Base-by-base conservation (phyloP, 2,329 filamentous ascomycete species). In the Cordyceps cateniannulata region DNA sequence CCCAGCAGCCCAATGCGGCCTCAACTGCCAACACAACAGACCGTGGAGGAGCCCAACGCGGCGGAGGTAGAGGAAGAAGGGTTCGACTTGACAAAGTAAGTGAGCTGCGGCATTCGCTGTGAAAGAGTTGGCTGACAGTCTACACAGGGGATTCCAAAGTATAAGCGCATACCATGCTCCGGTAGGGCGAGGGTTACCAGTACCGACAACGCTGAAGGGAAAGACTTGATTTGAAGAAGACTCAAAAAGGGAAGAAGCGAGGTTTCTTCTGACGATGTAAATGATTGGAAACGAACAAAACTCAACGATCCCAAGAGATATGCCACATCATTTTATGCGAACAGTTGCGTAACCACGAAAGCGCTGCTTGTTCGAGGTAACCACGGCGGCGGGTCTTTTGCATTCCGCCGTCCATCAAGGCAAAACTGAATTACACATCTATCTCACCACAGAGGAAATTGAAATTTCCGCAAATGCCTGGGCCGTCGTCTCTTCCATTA, bases 151-250 rank as follows among this genome's bases (percentile, higher is more conserved):
- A 0, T 87, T 87, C 66, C 85, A 87, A 69, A 86, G 81, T 64
- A 87, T 87, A 56, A 82, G 83, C 32, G 80, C 83, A 1, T 87
- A 84, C 63, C 85, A 87, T 65, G 81, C 83, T 44, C 80, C 79
- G 1, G 77, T 81, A 10, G 74, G 77, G n/a, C 73, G 75, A 48
- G 79, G 79, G 3, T 69, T 79, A 45, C 71, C 78, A 32, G 74
- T 81, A 59, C 73, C 75, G 22, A 75, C 71, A 29, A 74, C 77
- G 6, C 68, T 77, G 61, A 73, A 75, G 54, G 71, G 72, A 16
- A 74, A 69, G 32, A 69, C 64, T 38, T 71, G 58, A 69, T 47
- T n/a, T 24, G 14, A 1, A 1, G 38, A n/a, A 16, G n/a, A 18
- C 7, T 42, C 4, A 2, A 42, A n/a, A 1, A n/a, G n/a, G n/a